These are phyloP conservation scores for Exophiala sp. DNA, from an alignment of 2,329 filamentous ascomycete genomes.

Conservation along the genomic window DNA sequence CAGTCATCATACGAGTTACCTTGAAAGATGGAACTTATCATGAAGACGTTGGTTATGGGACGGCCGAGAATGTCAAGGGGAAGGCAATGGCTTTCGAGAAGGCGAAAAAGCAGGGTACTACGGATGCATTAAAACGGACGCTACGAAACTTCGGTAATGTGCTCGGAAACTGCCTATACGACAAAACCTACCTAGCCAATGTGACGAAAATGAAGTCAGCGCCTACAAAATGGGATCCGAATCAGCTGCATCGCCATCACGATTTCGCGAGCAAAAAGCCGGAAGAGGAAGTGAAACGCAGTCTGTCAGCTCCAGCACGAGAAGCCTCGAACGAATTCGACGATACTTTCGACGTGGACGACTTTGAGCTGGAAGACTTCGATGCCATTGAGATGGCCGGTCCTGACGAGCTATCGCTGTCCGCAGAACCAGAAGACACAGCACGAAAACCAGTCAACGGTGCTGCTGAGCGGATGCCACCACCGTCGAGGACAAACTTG, in stretches of 20 bases:
- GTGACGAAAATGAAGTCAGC: conserved; percentile 84
- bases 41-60: conserved; percentile 95
- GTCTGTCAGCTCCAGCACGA: not conserved
- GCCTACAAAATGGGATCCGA: conserved; percentile 72
- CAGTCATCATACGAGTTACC: conserved; percentile 86
- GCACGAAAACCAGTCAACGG: conserved; percentile 23
- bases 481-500: conserved; percentile 11
- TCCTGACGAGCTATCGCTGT: conserved; percentile 70
- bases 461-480: conserved; percentile 6
- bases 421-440: conserved; percentile 31
- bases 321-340: conserved; percentile 30
- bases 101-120: conserved; percentile 96
- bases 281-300: conserved; percentile 42
- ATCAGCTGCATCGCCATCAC: conserved; percentile 75
- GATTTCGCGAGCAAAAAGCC: conserved; percentile 65
- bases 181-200: conserved; percentile 86
- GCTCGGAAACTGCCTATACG: conserved; percentile 96
- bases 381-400: conserved; percentile 66
- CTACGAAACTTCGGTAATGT: conserved; percentile 93
- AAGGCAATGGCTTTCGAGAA: conserved; percentile 98
- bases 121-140: conserved; percentile 86
- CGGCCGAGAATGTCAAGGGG: conserved; percentile 91
- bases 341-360: conserved; percentile 41
- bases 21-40: conserved; percentile 93
- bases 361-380: conserved; percentile 76